Evolutionary conservation across 768 basidiomycete species (phyloP), one percentile per base, ranked within the genome.

Genomic region (Suillus fuscotomentosus): DNA sequence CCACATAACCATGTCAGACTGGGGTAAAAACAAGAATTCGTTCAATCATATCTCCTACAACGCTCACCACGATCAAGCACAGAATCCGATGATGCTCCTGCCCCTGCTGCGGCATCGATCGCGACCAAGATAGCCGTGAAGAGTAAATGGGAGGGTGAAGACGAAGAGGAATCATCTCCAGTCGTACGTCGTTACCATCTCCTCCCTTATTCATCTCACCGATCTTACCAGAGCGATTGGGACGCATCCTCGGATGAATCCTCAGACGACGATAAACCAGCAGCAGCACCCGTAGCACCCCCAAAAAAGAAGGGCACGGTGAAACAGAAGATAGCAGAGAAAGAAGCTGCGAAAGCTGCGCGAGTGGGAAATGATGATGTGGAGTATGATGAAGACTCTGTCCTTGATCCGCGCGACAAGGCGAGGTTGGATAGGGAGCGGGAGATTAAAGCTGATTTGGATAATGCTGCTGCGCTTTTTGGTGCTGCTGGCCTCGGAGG

Each of bases 271-370:
- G 81, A 79, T 65, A 77, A 84, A 55, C 76, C 82, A 6, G 75
- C 81, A 48, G 61, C 84, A 2, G 72, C 80, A 5, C 68, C 85
- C 0, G 84, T 81, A 54, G 88, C 88, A 20, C 88, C 92, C 4
- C 86, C 89, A 2, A 94, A 92, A 82, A 97, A 97, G 80, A 97
- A 95, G 79, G 94, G 93, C 61, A 92, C 90, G 1, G 77, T 98
- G 68, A 97, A 97, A 76, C 86, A 87, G 22, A 97, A 96, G 76
- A 79, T 99, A 3, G 95, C 95, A 0, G 94, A 96, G 77, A 97
- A 95, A 77, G 95, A 95, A 71, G 91, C 88, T 0, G 82, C 82
- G 65, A 92, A 89, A 66, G 87, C 87, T 3, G 81, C 83, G 1
- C 77, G 74, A 60, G 78, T 75, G 27, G 81, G 4, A 8, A 8